Evolutionary conservation across 2,329 filamentous ascomycete species (phyloP).

Genomic region (Acrocalymma vagum): DNA sequence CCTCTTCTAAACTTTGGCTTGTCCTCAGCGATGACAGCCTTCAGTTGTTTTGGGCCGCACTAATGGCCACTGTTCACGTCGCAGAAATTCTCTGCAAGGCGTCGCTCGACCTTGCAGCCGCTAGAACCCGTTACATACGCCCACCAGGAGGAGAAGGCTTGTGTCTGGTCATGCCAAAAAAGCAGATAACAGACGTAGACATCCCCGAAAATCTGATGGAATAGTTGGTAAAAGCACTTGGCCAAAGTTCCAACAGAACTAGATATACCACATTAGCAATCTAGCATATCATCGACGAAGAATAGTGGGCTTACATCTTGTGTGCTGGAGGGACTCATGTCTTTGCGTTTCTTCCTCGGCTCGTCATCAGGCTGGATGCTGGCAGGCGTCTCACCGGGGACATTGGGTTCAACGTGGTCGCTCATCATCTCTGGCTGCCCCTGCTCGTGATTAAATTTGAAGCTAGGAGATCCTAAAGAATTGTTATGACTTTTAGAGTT

Average conservation of each 20-base stretch:
- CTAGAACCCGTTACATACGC: no score
- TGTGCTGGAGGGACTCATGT: conserved; percentile 18
- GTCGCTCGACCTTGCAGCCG: conserved; percentile 80
- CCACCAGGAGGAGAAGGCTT: no score
- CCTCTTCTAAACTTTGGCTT: conserved; percentile 42
- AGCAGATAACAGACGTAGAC: conserved; percentile 93
- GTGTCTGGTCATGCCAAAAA: no score
- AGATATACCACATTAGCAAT: conserved; percentile 14
- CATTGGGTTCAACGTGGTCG: conserved; percentile 23
- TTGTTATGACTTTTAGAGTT: no score
- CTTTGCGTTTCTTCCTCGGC: conserved; percentile 35
- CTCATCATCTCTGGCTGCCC: no score
- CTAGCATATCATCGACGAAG: conserved; percentile 49
- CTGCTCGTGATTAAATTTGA: no score
- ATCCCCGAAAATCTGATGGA: conserved; percentile 75
- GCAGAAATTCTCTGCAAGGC: conserved; percentile 67
- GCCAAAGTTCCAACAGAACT: conserved; percentile 40
- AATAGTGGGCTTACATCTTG: conserved; percentile 22
- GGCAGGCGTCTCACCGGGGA: conserved; percentile 13
- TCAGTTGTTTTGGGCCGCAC: conserved; percentile 25
- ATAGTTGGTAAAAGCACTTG: no score
- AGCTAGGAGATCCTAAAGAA: no score
- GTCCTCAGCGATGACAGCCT: conserved; percentile 34
- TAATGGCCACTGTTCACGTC: conserved; percentile 25
- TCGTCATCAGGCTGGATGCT: conserved; percentile 10